Conservation (phyloP, 2,329 filamentous ascomycete genomes). For the Canariomyces notabilis region DNA sequence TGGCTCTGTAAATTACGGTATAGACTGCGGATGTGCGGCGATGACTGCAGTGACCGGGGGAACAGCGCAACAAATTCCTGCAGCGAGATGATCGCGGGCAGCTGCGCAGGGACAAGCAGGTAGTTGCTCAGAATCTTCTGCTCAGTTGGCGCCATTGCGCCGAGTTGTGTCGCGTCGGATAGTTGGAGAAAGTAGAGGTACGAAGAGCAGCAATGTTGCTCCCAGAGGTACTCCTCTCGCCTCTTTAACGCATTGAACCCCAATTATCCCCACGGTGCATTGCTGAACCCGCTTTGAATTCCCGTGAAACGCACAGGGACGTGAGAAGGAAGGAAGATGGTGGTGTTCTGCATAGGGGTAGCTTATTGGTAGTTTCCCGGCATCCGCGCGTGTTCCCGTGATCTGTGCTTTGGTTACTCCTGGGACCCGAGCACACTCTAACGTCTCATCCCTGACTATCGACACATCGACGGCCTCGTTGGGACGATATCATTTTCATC, state of each 20-base stretch:
- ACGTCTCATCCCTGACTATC: neutral
- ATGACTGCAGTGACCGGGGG: conserved; percentile 59
- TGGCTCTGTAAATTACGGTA: conserved; percentile 77
- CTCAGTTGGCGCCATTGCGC: conserved; percentile 67
- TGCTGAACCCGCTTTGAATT: no score
- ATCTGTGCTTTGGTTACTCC: conserved; percentile 18
- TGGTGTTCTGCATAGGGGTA: neutral
- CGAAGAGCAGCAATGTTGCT: neutral
- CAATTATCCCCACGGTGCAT: no score
- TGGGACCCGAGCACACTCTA: conserved; percentile 1
- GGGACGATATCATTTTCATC: neutral
- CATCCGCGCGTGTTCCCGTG: conserved; percentile 25
- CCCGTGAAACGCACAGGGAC: neutral
- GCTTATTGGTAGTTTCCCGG: no score
- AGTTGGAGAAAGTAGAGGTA: neutral
- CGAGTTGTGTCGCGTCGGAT: neutral
- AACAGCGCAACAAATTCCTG: conserved; percentile 73
- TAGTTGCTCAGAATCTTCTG: conserved; percentile 70
- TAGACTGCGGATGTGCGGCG: conserved; percentile 62
- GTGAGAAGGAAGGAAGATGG: neutral
- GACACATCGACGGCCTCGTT: neutral
- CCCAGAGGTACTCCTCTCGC: no score
- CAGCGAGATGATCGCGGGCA: conserved; percentile 68
- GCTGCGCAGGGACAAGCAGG: conserved; percentile 67
- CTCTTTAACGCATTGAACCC: no score